phyloP scores from a whole-genome alignment of 306 rosid species.

The Oxytropis ochrocephala region DNA sequence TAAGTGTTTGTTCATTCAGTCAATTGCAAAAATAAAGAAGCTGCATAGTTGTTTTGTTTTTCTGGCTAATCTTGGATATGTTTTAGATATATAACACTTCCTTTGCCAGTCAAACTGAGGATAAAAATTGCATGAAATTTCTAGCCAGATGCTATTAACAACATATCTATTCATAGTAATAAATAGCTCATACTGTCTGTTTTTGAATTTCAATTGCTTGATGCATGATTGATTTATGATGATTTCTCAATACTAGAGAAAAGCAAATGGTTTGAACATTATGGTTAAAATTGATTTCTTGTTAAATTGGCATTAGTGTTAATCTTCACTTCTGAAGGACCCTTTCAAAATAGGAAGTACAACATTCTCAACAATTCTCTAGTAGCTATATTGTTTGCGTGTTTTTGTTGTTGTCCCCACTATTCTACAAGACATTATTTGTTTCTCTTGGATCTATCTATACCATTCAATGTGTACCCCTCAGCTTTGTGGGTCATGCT shows the following conservation, averaged over 20 bases:
- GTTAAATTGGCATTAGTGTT: background rate
- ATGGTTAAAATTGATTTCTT: background rate
- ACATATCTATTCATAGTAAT: background rate
- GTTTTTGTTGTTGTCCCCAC: slow-evolving; percentile 1
- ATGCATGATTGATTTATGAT: background rate
- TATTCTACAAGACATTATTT: background rate
- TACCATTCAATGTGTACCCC: background rate
- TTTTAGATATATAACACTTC: background rate
- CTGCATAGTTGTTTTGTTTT: too few relatives aligned
- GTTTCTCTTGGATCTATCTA: background rate
- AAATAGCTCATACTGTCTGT: background rate
- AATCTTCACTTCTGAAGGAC: background rate
- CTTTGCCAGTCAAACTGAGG: background rate
- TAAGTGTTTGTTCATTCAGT: background rate
- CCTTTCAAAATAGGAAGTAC: background rate
- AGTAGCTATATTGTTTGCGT: background rate
- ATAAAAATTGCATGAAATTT: slow-evolving; percentile 7
- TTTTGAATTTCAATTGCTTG: background rate
- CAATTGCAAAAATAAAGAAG: background rate
- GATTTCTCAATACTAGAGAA: background rate
- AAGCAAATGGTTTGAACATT: background rate
- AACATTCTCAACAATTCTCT: slow-evolving; percentile 11
- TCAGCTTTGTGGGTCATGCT: background rate
- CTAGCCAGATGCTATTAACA: background rate
- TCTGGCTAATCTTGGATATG: too few relatives aligned